Base-by-base conservation (phyloP, 805 yeast species). In the Scheffersomyces ergatensis region DNA sequence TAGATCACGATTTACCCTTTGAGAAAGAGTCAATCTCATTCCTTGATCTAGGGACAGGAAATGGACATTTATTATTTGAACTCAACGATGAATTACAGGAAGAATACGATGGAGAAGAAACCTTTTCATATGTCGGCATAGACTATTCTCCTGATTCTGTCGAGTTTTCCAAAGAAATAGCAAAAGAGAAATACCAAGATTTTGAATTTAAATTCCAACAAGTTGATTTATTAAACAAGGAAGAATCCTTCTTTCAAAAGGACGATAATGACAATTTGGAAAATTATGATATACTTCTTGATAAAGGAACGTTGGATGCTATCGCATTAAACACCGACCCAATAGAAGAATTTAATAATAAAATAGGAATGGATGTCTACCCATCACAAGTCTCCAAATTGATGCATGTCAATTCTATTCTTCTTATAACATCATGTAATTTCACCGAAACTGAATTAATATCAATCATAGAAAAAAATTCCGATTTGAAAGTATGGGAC, bases 291-390 rank as follows among this genome's bases (percentile, higher is more conserved):
- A 60, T 93, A 7, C 77, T 92, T 1, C 65, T 89, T 14, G 99
- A 93, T 63, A 93, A 93, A 60, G 99, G 99, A 7, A 93, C 99
- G 0, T 65, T 93, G 17, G 99, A 93, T 65, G 99, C 99, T 4
- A 92, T 93, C 46, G 97, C 97, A 0, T 72, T 93, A 34, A 87
- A 88, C 58, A 84, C 83, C 17, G 67, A 60, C 6, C 65, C 67
- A 1, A 30, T 69, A 9, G 49, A 67, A 2, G 72, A 62, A 16
- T 77, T 76, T 43, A 72, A 63, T 7, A 72, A 68, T 6, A 65
- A 69, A 42, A 72, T 76, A 14, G 74, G 77, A 6, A 57, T 76
- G 42, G 80, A 83, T 20, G 66, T 78, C 13, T 92, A 93, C 53
- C 80, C 89, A 0, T 47, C 50, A 0, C 81, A 78, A 26, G 82